Evolutionary conservation across 345 rosid species (phyloP).

Genomic region (Trapa incisa): DNA sequence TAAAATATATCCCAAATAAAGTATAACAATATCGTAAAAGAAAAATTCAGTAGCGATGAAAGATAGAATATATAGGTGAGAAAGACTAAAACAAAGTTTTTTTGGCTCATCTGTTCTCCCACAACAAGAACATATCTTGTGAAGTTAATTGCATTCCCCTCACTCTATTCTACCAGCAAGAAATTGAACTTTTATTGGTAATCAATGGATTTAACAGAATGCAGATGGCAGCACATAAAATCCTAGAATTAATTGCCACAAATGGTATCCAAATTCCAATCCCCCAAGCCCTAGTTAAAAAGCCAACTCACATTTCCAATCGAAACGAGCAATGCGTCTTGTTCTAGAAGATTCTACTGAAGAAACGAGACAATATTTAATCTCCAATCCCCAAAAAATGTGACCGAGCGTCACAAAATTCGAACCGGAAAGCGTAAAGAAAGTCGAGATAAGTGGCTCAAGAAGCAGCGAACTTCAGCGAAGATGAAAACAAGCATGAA

Average conservation of each 20-base stretch:
- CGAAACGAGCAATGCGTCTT: background rate
- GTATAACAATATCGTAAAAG: background rate
- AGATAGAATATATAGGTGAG: background rate
- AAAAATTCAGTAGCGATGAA: background rate
- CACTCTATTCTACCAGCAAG: slow-evolving; percentile 1
- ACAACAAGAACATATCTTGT: background rate
- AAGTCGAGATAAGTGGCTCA: background rate
- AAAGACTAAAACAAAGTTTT: background rate
- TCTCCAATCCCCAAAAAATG: background rate
- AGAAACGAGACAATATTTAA: background rate
- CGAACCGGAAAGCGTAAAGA: background rate
- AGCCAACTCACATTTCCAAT: background rate
- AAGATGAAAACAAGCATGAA: background rate
- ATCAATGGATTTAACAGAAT: background rate
- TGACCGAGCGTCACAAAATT: background rate
- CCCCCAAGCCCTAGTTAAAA: background rate
- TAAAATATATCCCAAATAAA: background rate
- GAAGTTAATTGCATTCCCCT: background rate
- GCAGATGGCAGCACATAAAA: background rate
- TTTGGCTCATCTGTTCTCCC: background rate
- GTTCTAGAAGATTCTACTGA: background rate
- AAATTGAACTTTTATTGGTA: background rate
- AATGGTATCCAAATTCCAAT: background rate
- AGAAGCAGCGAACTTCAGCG: background rate
- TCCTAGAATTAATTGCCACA: background rate